These are phyloP conservation scores for Colletotrichum eremochloae DNA, from an alignment of 2,329 filamentous ascomycete species.

Conservation along the genomic window DNA sequence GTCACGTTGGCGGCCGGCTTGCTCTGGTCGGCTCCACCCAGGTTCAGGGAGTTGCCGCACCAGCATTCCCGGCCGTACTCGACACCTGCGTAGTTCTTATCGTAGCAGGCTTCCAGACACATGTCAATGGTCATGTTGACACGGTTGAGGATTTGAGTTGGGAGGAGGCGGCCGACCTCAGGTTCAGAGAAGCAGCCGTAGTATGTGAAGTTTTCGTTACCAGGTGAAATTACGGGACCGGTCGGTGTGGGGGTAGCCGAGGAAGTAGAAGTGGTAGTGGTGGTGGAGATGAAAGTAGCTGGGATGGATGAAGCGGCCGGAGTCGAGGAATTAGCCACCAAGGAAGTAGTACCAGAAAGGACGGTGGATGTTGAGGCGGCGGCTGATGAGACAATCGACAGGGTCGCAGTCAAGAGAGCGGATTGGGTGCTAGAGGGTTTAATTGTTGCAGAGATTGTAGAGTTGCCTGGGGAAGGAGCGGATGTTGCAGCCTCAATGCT, in stretches of 20 bases:
- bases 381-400: background rate
- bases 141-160: slow-evolving; percentile 49
- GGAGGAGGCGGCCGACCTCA: slow-evolving; percentile 49
- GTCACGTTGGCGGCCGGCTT: slow-evolving; percentile 41
- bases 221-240: slow-evolving; percentile 48
- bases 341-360: background rate
- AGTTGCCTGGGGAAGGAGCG: background rate
- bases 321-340: background rate
- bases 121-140: slow-evolving; percentile 43
- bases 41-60: slow-evolving; percentile 46
- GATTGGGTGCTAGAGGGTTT: background rate
- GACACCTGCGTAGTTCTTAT: slow-evolving; percentile 42
- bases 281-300: background rate
- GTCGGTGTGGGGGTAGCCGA: slow-evolving; percentile 44
- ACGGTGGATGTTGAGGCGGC: background rate
- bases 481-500: background rate
- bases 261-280: slow-evolving; percentile 5
- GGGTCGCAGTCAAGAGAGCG: background rate
- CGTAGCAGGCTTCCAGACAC: slow-evolving; percentile 42
- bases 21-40: slow-evolving; percentile 38
- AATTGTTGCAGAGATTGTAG: slow-evolving; percentile 9
- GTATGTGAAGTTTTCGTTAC: slow-evolving; percentile 55
- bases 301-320: background rate
- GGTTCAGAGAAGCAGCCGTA: slow-evolving; percentile 55
- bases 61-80: slow-evolving; percentile 45